Evolutionary conservation across 2,329 filamentous ascomycete genomes (phyloP).

Genomic region (Ascochyta viciae-villosae): DNA sequence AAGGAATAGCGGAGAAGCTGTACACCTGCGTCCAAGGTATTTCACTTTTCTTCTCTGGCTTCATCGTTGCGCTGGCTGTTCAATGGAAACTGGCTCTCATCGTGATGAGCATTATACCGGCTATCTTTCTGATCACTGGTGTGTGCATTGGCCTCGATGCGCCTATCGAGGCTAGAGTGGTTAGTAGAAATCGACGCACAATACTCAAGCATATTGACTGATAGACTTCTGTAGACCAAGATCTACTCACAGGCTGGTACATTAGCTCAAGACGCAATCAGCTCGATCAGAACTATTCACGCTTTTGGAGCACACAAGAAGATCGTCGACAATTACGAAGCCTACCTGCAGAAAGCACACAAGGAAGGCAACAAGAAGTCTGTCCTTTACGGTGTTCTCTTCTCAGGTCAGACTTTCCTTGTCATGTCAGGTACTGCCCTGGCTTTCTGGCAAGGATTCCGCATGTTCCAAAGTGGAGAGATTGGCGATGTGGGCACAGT

Average conservation of each 20-base stretch:
- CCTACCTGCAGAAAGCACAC: constrained; percentile 73
- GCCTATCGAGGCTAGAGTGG: constrained; percentile 22
- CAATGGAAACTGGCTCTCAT: constrained; percentile 94
- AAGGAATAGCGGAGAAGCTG: constrained; percentile 40
- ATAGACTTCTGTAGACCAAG: neutral
- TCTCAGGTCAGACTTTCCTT: constrained; percentile 14
- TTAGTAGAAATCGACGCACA: neutral
- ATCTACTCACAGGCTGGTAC: constrained; percentile 13
- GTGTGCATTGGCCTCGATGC: constrained; percentile 18
- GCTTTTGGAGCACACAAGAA: constrained; percentile 91
- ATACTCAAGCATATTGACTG: neutral
- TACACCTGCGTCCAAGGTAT: constrained; percentile 51
- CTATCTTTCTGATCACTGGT: constrained; percentile 27
- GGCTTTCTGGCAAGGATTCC: constrained; percentile 49
- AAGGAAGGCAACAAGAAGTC: constrained; percentile 19
- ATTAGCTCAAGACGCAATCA: constrained; percentile 46
- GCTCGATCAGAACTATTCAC: constrained; percentile 72
- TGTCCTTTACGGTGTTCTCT: constrained; percentile 5
- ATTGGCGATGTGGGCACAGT: constrained; percentile 64
- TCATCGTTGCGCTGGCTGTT: constrained; percentile 86
- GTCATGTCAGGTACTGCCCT: constrained; percentile 25
- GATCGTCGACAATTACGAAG: constrained; percentile 80
- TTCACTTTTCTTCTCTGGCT: constrained; percentile 75
- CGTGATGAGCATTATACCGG: constrained; percentile 56
- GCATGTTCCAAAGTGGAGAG: constrained; percentile 62